Base-by-base conservation (phyloP, 139 green algal species). In the Bryopsis sp. region DNA sequence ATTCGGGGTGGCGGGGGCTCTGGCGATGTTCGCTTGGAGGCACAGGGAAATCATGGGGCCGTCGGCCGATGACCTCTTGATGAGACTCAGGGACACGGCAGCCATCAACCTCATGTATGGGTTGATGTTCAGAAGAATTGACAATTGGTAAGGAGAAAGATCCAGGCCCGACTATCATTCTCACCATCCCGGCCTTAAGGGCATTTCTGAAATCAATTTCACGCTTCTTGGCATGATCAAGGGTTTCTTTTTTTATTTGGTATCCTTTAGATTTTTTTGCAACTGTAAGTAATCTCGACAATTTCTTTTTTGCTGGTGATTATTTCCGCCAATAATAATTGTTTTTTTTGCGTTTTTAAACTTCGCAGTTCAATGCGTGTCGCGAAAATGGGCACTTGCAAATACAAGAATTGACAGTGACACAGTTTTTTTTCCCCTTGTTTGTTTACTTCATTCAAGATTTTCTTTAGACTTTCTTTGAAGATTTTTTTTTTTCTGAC, bases 71-170 rank as follows among this genome's bases (percentile, higher is more conserved):
- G 32, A 48, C 8, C 59, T 67, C 7, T 26, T 67, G 33, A 67
- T n/a, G 33, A 67, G 31, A 7, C 31, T 67, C 7, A 39, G 59
- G 4, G 59, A 67, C 59, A 67, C 59, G 5, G 59, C 59, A 11
- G 31, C 31, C 28, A 67, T 67, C 33, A 67, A 67, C 43, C 43
- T 67, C 59, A 67, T 67, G 59, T 67, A 67, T 26, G 59, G 59
- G 4, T 31, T 67, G 59, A 46, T 67, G 5, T 22, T 67, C 5
- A 26, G 59, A 26, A 26, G 59, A 11, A 67, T 67, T 26, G 59
- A 67, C 31, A 67, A 67, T 31, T 67, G 59, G 59, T 67, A 26
- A 67, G 22, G 11, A 19, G 22, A 19, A 31, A 11, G 11, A 19
- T 19, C 11, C 19, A 11, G 43, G 43, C 19, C 19, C 15, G 43